phyloP scores from a whole-genome alignment of 306 rosid genomes.

The Castanea mollissima region DNA sequence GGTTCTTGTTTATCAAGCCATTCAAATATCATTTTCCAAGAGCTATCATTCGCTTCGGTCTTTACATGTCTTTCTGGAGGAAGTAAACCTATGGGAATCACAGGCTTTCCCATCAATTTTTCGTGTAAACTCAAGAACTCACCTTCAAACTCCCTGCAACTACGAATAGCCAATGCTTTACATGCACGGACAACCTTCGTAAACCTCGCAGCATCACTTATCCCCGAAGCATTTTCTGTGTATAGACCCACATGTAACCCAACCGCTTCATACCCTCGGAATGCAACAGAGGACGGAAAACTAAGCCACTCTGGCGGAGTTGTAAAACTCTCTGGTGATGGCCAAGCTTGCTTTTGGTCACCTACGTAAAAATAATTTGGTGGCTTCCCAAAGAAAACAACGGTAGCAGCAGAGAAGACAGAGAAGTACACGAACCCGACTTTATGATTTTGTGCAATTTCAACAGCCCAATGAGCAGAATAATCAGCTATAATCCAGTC shows the following conservation, averaged over 20 bases:
- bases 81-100: slow-evolving; percentile 34
- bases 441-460: slow-evolving; percentile 6
- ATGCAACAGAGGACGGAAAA: slow-evolving; percentile 23
- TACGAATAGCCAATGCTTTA: no score
- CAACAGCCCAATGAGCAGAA: background rate
- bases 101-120: slow-evolving; percentile 23
- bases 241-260: background rate
- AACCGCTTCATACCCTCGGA: background rate
- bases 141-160: slow-evolving; percentile 17
- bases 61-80: background rate
- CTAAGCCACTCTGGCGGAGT: slow-evolving; percentile 7
- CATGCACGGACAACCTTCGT: no score
- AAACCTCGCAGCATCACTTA: background rate
- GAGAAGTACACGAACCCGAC: background rate
- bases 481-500: slow-evolving; percentile 30
- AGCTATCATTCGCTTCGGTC: background rate
- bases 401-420: background rate
- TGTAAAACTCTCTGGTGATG: background rate
- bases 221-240: background rate
- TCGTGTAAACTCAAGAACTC: slow-evolving; percentile 19
- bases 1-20: slow-evolving; percentile 43
- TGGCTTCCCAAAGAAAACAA: background rate
- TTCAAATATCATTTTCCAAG: slow-evolving; percentile 14
- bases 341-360: background rate
- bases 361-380: background rate